These are phyloP conservation scores for Scenedesmus sp. DNA, from an alignment of 163 green algal genomes.

Conservation along the genomic window DNA sequence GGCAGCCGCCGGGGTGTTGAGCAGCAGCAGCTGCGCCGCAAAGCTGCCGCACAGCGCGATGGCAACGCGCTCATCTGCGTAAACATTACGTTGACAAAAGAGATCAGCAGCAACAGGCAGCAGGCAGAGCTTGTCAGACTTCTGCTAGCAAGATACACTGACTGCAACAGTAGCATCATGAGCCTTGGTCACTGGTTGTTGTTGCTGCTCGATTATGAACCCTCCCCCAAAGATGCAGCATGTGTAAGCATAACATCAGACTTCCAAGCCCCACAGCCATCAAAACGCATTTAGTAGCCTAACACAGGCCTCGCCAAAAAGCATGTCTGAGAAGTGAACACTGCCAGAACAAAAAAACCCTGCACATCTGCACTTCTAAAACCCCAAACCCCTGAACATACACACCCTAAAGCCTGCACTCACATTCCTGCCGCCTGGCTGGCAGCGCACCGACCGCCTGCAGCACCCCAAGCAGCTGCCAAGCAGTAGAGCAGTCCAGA, in stretches of 20 bases:
- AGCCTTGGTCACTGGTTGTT: too few species aligned
- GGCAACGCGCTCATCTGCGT: neutral
- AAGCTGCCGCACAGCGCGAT: neutral
- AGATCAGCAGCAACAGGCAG: neutral
- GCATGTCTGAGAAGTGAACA: neutral
- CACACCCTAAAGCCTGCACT: neutral
- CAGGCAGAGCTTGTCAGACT: neutral
- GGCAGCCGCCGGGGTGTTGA: neutral
- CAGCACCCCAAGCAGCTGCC: constrained; percentile 43
- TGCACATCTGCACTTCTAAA: too few species aligned
- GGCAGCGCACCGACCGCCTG: constrained; percentile 17
- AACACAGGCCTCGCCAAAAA: neutral
- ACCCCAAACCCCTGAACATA: neutral
- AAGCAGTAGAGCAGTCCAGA: constrained; percentile 19
- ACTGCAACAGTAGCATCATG: too few species aligned
- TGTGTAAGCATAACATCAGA: too few species aligned
- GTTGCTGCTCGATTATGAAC: too few species aligned
- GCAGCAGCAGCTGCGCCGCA: constrained; percentile 39
- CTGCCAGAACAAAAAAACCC: too few species aligned
- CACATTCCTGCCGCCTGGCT: neutral
- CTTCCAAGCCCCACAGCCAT: too few species aligned
- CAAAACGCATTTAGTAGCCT: too few species aligned
- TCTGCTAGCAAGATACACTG: too few species aligned
- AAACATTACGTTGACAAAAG: too few species aligned
- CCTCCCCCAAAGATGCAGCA: too few species aligned